Base-by-base conservation (phyloP, 2,329 filamentous ascomycete genomes). In the Boeremia exigua region DNA sequence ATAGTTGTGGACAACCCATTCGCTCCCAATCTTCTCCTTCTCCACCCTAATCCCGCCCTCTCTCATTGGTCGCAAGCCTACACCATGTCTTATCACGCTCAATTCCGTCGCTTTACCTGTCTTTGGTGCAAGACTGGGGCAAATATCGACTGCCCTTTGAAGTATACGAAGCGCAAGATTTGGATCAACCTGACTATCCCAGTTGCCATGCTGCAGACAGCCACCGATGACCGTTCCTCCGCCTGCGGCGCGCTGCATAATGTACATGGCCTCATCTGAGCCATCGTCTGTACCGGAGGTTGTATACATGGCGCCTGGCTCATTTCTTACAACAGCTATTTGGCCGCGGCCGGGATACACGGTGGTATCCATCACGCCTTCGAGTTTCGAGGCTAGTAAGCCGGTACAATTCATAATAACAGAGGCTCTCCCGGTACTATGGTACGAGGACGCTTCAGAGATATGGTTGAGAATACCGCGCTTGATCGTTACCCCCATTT, bases 181-280 rank as follows among this genome's bases (percentile, higher is more conserved):
- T 0, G 88, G 88, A 67, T 96, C 92, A 0, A 89, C 87, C 62
- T 88, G 83, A 33, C 86, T 84, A 63, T 95, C 90, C 91, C 91
- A 96, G 65, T 87, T 89, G 27, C 87, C 83, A 66, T 88, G 85
- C 72, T 92, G 88, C 67, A 96, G 90, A 42, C 88, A 94, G 2
- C 93, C 93, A n/a, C 92, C 93, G 2, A 96, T 79, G 37, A 96
- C 82, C 0, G 91, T 95, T 10, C 93, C 93, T 17, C 92, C 93
- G 51, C 75, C 80, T 15, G 82, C 83, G 1, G 92, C 90, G 27
- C 93, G 84, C 67, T 86, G 87, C 92, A 97, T 96, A 43, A 90
- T 82, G 72, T 97, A 97, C 54, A 85, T 79, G 4, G 88, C 79
- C 75, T 96, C 92, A 30, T 88, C 87, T 0, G 81, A 78, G 2